Base-by-base conservation (phyloP, 768 basidiomycete genomes). In the Thelephora ganbajun region DNA sequence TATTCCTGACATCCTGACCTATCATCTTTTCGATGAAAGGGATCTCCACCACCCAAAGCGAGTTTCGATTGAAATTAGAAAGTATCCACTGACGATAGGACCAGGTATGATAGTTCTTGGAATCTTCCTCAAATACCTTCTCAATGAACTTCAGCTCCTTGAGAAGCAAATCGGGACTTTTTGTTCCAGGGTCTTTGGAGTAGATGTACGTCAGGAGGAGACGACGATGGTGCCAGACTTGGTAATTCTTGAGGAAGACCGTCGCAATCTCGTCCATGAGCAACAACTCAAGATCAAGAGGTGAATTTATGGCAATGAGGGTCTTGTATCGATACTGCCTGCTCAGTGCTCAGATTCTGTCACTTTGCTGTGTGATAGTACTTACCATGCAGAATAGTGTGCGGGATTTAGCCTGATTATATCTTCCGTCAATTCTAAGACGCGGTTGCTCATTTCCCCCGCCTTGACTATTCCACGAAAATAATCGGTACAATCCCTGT, bases 101-200 rank as follows among this genome's bases (percentile, higher is more conserved):
- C 96, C 96, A 99, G 0, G 96, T 98, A 63, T 98, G 94, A 62
- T 99, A 99, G 68, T 99, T 99, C 75, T 99, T 99, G 41, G 77
- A 65, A 59, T 99, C 96, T 18, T 65, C 71, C 6, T 74, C 66
- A 26, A 99, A 75, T 1, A 80, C 79, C 48, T 67, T 63, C 45
- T 79, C 73, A 60, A 91, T 81, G 63, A 96, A 97, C 33, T 60
- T 69, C 47, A 98, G 80, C 63, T 99, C 96, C 7, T 73, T 71
- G 2, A 49, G 59, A 16, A 58, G 57, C 35, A 51, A 53, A 11
- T 35, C 26, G 18, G 50, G 20, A 33, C 50, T 35, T 41, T 9
- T 9, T 7, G 39, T 11, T 9, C 9, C 26, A 14, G 50, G 19
- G 11, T 34, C 26, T 5, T 80, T 73, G 19, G 70, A 61, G 48